These are phyloP conservation scores for Myrica gale DNA, from an alignment of 306 rosid species.

Conservation along the genomic window DNA sequence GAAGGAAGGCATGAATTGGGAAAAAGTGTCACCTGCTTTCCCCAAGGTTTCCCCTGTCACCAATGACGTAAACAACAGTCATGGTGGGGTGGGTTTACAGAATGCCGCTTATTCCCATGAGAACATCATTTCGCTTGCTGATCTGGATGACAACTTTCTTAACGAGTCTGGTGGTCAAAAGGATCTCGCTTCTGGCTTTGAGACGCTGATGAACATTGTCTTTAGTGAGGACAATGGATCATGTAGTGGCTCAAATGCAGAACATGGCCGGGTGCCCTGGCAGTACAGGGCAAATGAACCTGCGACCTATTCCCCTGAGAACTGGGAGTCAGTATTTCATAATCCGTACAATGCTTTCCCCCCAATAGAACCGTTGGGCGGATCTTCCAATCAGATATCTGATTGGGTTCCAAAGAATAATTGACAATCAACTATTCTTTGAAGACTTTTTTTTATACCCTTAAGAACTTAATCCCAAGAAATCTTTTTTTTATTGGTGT, in stretches of 20 bases:
- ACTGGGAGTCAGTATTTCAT: conserved; percentile 17
- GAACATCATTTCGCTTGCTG: conserved; percentile 31
- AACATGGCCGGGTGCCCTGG: not conserved
- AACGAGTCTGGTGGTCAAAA: conserved; percentile 31
- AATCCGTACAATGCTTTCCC: not conserved
- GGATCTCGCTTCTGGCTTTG: conserved; percentile 1
- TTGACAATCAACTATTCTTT: rapidly evolving
- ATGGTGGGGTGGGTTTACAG: not conserved
- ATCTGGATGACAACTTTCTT: conserved; percentile 36
- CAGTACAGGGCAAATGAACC: too few species aligned
- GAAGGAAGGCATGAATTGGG: conserved; percentile 11
- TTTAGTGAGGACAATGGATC: conserved; percentile 26
- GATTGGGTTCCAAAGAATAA: not conserved
- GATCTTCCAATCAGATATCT: not conserved
- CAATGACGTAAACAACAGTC: not conserved
- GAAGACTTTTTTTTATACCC: too few species aligned
- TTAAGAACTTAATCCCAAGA: too few species aligned
- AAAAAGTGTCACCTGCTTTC: too few species aligned
- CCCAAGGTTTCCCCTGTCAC: conserved; percentile 19
- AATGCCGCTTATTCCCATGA: not conserved
- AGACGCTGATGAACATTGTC: not conserved
- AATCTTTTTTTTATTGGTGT: too few species aligned
- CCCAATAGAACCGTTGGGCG: not conserved
- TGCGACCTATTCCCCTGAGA: conserved; percentile 41
- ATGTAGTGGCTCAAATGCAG: conserved; percentile 28